A percentile compares a stretch with the other conserved stretches of the same genome.
These are phyloP conservation scores for Polygonum aviculare DNA, from an alignment of 148 eudicot genomes.

Conservation along the genomic window DNA sequence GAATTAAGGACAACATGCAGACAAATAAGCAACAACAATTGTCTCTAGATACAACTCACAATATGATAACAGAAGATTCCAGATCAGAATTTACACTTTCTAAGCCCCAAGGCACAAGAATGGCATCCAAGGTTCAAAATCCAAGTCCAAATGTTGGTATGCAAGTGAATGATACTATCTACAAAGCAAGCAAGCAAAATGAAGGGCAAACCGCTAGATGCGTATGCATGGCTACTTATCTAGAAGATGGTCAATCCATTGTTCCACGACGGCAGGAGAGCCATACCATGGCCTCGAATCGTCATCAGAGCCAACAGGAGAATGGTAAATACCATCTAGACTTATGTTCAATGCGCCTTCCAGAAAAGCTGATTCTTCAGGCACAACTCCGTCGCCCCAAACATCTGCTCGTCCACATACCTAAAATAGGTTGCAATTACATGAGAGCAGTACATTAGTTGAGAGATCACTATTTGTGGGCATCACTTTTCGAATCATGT, in stretches of 20 bases:
- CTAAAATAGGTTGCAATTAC: slow-evolving; percentile 16
- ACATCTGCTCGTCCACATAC: slow-evolving; percentile 91
- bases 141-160: slow-evolving; percentile 3
- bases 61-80: not conserved
- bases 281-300: slow-evolving; percentile 72
- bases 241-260: slow-evolving; percentile 82
- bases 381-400: slow-evolving; percentile 99
- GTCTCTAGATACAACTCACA: not conserved
- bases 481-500: not conserved
- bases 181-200: not conserved
- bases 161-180: not conserved
- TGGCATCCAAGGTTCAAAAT: not conserved
- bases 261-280: slow-evolving; percentile 55
- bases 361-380: slow-evolving; percentile 79
- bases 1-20: not conserved
- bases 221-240: slow-evolving; percentile 13
- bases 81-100: not conserved
- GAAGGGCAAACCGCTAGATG: not conserved
- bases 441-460: not conserved
- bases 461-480: not conserved
- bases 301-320: slow-evolving; percentile 89
- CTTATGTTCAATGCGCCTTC: slow-evolving; percentile 85
- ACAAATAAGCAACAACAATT: not conserved
- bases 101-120: not conserved
- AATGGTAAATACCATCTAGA: slow-evolving; percentile 86